Evolutionary conservation across 345 rosid genomes (phyloP).

Genomic region (Moricandia moricandioides): DNA sequence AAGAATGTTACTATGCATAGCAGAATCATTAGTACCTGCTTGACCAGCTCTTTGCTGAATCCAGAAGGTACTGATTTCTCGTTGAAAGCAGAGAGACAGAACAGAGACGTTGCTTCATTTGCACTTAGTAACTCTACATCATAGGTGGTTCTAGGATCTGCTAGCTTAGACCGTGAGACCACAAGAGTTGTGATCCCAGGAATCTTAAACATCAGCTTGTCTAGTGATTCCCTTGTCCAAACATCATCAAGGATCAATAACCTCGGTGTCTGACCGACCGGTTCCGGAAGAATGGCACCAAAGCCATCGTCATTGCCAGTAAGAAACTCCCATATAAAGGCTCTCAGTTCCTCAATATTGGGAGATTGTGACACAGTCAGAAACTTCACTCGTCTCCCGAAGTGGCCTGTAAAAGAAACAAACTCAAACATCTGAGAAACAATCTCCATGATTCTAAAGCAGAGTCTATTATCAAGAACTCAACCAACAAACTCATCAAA

Average conservation of each 20-base stretch:
- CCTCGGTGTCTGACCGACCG: conserved; percentile 35
- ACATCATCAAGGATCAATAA: conserved; percentile 86
- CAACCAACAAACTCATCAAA: not conserved
- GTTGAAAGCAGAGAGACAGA: conserved; percentile 74
- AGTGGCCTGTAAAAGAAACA: conserved; percentile 44
- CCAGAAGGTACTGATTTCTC: conserved; percentile 55
- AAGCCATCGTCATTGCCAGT: conserved; percentile 37
- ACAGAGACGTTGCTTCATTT: conserved; percentile 63
- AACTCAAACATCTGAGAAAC: not conserved
- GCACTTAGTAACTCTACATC: conserved; percentile 60
- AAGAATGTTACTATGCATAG: not conserved
- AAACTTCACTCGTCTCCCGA: conserved; percentile 48
- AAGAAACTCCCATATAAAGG: conserved; percentile 46
- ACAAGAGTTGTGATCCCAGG: conserved; percentile 72
- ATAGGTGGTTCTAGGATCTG: conserved; percentile 37
- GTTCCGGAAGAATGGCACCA: conserved; percentile 29
- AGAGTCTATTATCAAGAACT: not conserved
- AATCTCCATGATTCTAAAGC: not conserved
- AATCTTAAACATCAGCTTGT: conserved; percentile 46
- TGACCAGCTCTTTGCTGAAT: conserved; percentile 52
- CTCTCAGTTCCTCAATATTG: conserved; percentile 48
- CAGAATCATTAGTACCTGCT: conserved; percentile 53
- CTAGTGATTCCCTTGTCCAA: conserved; percentile 61
- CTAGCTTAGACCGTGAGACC: conserved; percentile 70
- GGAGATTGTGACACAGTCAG: conserved; percentile 87